A percentile compares a stretch with the other conserved stretches of the same genome.
These are phyloP conservation scores for Chlamydomonas sp. DNA, from an alignment of 139 green algal genomes.

Conservation along the genomic window DNA sequence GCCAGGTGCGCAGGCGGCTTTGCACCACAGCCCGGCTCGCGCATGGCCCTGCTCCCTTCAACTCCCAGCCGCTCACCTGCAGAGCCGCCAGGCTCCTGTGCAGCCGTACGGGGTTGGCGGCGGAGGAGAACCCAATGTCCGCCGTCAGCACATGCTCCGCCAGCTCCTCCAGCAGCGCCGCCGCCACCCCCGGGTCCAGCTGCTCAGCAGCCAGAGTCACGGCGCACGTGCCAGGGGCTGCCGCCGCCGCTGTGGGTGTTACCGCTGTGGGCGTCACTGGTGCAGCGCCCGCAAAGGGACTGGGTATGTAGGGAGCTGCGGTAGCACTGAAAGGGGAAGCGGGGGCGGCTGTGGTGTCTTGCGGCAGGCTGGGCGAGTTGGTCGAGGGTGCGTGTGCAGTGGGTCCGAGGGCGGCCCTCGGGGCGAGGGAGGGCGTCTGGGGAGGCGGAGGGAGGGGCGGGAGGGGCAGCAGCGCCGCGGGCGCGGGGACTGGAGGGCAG, in stretches of 20 bases:
- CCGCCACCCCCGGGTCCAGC: conserved; percentile 3
- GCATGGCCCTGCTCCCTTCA: background rate
- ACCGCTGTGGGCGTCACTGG: no score
- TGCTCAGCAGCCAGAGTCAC: background rate
- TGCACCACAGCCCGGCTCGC: no score
- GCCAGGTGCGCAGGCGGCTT: no score
- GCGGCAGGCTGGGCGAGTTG: background rate
- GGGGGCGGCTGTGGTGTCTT: background rate
- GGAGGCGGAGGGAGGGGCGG: no score
- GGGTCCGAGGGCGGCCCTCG: no score
- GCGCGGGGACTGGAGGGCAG: no score
- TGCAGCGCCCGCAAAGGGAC: background rate
- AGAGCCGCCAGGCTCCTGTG: conserved; percentile 24
- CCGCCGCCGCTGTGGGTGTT: background rate
- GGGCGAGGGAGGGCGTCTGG: no score
- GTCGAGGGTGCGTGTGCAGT: no score
- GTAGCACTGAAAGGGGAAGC: background rate
- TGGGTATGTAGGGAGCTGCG: no score
- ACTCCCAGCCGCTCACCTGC: background rate
- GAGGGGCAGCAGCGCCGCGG: no score
- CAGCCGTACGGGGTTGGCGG: conserved; percentile 32
- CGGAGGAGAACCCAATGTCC: conserved; percentile 34
- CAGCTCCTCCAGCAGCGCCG: conserved; percentile 31
- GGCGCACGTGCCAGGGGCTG: background rate
- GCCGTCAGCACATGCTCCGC: conserved; percentile 21